A percentile compares a stretch with the other conserved stretches of the same genome.
phyloP scores from a whole-genome alignment of 2,329 filamentous ascomycete genomes.

The Aspergillus clavatus region DNA sequence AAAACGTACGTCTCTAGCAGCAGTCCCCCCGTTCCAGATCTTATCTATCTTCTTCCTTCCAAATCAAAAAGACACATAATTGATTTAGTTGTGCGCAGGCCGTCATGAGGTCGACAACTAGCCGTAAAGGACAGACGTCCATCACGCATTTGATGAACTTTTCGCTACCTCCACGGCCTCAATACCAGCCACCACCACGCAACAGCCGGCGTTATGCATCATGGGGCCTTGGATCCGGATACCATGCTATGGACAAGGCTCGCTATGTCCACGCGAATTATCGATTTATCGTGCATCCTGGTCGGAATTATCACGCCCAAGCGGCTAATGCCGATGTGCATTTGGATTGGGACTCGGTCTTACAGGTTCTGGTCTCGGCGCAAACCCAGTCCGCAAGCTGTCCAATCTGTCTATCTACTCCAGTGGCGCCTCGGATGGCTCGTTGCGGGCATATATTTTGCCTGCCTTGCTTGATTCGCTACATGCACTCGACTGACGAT shows the following conservation, averaged over 20 bases:
- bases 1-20: slow-evolving; percentile 56
- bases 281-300: slow-evolving; percentile 86
- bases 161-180: slow-evolving; percentile 68
- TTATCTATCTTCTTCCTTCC: not conserved
- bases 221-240: slow-evolving; percentile 82
- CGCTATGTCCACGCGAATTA: slow-evolving; percentile 95
- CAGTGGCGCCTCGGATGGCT: slow-evolving; percentile 92
- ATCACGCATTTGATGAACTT: slow-evolving; percentile 98
- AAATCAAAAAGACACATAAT: not conserved
- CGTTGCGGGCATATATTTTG: slow-evolving; percentile 98
- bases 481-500: slow-evolving; percentile 84
- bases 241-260: slow-evolving; percentile 87
- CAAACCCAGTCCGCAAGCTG: slow-evolving; percentile 85
- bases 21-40: not conserved
- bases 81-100: slow-evolving; percentile 36
- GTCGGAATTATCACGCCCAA: slow-evolving; percentile 72
- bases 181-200: slow-evolving; percentile 52
- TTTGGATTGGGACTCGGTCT: slow-evolving; percentile 82
- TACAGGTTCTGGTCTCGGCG: slow-evolving; percentile 86
- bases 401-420: slow-evolving; percentile 89
- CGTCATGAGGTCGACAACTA: slow-evolving; percentile 60
- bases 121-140: slow-evolving; percentile 86
- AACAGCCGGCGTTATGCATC: slow-evolving; percentile 66
- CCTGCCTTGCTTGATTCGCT: slow-evolving; percentile 84
- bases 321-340: slow-evolving; percentile 82